Evolutionary conservation across 257 asterid species (phyloP).

Genomic region (Solanum lycopersicoides): DNA sequence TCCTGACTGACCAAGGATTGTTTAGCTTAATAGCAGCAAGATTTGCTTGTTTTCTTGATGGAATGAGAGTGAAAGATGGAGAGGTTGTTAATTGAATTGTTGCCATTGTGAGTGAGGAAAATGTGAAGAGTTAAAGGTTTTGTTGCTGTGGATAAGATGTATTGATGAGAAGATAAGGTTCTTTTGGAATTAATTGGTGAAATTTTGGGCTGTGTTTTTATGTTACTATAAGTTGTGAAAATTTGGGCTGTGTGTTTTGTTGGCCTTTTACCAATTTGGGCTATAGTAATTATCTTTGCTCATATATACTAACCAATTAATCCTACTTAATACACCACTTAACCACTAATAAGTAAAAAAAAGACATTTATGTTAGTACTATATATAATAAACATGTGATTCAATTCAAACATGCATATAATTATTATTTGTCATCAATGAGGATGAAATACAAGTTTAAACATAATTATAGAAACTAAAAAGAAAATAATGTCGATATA

Average conservation of each 20-base stretch:
- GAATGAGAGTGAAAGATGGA: constrained; percentile 16
- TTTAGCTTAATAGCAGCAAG: constrained; percentile 6
- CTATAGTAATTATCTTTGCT: neutral
- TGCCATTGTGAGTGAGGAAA: constrained; percentile 18
- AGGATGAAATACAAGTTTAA: neutral
- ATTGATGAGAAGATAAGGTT: constrained; percentile 2
- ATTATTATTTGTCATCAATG: neutral
- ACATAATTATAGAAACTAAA: neutral
- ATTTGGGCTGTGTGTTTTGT: neutral
- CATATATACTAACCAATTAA: neutral
- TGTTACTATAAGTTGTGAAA: neutral
- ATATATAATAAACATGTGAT: neutral
- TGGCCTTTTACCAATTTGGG: neutral
- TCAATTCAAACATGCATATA: neutral
- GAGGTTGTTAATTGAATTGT: constrained; percentile 18
- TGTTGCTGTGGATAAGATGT: neutral
- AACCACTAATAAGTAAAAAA: too few species aligned
- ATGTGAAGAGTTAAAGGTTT: neutral
- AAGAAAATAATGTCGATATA: neutral
- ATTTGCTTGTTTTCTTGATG: constrained; percentile 8
- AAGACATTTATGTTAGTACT: neutral
- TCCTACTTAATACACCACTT: too few species aligned
- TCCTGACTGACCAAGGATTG: neutral
- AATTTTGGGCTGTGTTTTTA: neutral
- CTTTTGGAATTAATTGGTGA: neutral